A percentile compares a stretch with the other conserved stretches of the same genome.
Evolutionary conservation across 1,284 basidiomycete genomes (phyloP).

Genomic region (Heterobasidion annosum): DNA sequence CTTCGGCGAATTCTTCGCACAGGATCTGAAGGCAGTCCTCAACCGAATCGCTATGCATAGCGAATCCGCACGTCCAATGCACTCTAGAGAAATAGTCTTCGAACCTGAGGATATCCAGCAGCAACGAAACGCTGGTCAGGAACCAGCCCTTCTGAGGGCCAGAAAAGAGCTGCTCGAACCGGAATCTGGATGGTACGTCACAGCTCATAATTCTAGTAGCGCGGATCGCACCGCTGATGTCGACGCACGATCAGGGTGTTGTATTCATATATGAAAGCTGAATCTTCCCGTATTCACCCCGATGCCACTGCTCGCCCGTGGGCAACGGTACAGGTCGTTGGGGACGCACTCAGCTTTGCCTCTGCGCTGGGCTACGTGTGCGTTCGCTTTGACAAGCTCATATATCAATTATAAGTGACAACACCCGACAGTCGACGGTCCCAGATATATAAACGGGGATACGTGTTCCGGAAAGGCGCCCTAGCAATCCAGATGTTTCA

Average conservation of each 20-base stretch:
- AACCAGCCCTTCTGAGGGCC: slow-evolving; percentile 64
- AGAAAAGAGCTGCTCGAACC: slow-evolving; percentile 58
- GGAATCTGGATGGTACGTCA: slow-evolving; percentile 49
- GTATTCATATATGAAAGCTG: slow-evolving; percentile 71
- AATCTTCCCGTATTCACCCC: slow-evolving; percentile 66
- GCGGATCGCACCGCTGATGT: too few relatives aligned
- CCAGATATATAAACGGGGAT: slow-evolving; percentile 73
- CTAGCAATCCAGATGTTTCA: slow-evolving; percentile 75
- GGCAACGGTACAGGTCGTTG: slow-evolving; percentile 66
- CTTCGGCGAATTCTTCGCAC: slow-evolving; percentile 60
- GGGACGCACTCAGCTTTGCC: slow-evolving; percentile 70
- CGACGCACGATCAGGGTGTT: slow-evolving; percentile 39
- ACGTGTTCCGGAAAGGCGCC: slow-evolving; percentile 57
- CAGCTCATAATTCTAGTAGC: neutral
- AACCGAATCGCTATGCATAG: slow-evolving; percentile 70
- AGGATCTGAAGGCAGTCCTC: slow-evolving; percentile 47
- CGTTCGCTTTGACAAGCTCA: slow-evolving; percentile 1
- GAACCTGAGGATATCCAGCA: slow-evolving; percentile 60
- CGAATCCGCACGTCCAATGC: slow-evolving; percentile 63
- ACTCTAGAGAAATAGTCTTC: slow-evolving; percentile 63
- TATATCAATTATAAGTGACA: neutral
- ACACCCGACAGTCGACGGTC: slow-evolving; percentile 41
- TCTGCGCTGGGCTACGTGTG: slow-evolving; percentile 68
- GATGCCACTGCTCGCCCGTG: slow-evolving; percentile 77
- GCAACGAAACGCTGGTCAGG: slow-evolving; percentile 47